Percentiles rank a stretch among this genome's conserved stretches.
Conservation (phyloP, 106 monocot species). For the Dendrobium catenatum region DNA sequence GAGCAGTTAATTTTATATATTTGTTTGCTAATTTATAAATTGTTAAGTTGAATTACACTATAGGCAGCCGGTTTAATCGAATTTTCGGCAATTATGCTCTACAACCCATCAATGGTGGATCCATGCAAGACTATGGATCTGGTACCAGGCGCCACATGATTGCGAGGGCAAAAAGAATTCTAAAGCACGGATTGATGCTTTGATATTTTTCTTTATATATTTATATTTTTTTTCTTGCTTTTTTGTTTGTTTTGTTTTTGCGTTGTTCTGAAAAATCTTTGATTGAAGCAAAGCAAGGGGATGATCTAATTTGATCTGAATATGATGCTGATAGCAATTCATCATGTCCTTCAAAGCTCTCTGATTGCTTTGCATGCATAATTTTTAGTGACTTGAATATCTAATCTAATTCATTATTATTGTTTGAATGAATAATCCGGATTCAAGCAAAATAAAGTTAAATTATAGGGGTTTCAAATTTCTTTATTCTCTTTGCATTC, state of each 20-base stretch:
- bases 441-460: too few relatives aligned
- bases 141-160: too few relatives aligned
- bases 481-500: too few relatives aligned
- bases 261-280: not conserved
- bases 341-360: slow-evolving; percentile 9
- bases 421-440: too few relatives aligned
- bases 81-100: too few relatives aligned
- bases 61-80: too few relatives aligned
- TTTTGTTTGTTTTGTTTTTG: not conserved
- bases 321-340: not conserved
- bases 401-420: not conserved
- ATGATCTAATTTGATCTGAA: slow-evolving; percentile 6
- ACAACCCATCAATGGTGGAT: too few relatives aligned
- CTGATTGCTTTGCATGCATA: slow-evolving; percentile 6
- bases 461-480: too few relatives aligned
- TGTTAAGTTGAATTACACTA: too few relatives aligned
- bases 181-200: not conserved
- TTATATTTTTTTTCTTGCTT: not conserved
- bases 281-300: not conserved
- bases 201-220: not conserved
- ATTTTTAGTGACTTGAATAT: not conserved
- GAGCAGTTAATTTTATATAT: too few relatives aligned
- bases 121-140: too few relatives aligned
- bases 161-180: not conserved
- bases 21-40: too few relatives aligned